phyloP scores from a whole-genome alignment of 1,284 basidiomycete species.

The Fomitopsis schrenkii region DNA sequence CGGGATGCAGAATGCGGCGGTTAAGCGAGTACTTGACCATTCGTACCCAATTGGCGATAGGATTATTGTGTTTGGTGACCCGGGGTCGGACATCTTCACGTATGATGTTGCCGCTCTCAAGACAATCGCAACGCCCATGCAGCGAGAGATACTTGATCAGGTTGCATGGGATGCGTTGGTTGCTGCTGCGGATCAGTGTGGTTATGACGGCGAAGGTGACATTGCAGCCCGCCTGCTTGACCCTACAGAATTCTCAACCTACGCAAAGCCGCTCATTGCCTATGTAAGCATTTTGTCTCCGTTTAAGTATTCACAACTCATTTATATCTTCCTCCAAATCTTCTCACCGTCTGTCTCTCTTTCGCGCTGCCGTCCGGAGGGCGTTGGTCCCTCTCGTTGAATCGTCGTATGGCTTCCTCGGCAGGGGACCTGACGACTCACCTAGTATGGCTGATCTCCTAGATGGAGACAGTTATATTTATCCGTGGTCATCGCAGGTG shows the following conservation, averaged over 20 bases:
- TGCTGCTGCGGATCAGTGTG: background rate
- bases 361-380: too few relatives aligned
- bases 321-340: too few relatives aligned
- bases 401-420: background rate
- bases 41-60: background rate
- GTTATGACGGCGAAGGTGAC: background rate
- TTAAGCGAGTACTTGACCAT: background rate
- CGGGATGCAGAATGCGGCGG: background rate
- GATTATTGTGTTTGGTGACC: background rate
- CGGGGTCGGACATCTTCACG: too few relatives aligned
- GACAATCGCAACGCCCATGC: background rate
- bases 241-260: background rate
- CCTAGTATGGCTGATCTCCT: background rate
- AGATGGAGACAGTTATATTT: background rate
- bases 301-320: background rate
- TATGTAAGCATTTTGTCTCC: background rate
- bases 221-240: background rate
- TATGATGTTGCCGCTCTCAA: too few relatives aligned
- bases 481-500: background rate
- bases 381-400: too few relatives aligned
- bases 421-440: too few relatives aligned
- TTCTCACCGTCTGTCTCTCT: too few relatives aligned
- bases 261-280: background rate
- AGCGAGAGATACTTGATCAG: background rate
- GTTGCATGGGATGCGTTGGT: too few relatives aligned